Conservation (phyloP, 768 basidiomycete species). For the Cubamyces sp. region DNA sequence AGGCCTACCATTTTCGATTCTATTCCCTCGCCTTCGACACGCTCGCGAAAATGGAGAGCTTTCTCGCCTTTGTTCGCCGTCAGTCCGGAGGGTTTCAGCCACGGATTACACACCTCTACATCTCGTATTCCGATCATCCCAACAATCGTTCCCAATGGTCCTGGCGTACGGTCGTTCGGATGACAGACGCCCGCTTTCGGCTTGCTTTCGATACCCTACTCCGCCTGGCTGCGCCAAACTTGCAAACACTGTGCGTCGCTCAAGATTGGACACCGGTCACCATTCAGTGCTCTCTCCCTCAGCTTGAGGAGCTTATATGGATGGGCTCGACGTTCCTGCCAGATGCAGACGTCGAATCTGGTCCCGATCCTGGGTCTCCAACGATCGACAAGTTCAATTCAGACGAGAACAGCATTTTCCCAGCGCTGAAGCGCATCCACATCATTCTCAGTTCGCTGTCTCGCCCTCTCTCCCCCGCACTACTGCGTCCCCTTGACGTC, state of each 20-base stretch:
- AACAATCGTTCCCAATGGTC: neutral
- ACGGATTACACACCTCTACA: neutral
- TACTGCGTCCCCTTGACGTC: too few species aligned
- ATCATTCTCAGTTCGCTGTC: too few species aligned
- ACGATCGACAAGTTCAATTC: too few species aligned
- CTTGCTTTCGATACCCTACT: neutral
- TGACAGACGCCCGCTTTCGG: neutral
- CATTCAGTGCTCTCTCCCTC: neutral
- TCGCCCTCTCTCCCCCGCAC: too few species aligned
- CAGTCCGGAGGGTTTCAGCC: neutral
- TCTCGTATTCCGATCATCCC: neutral
- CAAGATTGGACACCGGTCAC: neutral
- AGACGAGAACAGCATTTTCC: too few species aligned
- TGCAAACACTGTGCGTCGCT: neutral
- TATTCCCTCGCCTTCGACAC: neutral
- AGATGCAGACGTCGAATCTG: too few species aligned
- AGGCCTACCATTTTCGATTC: neutral
- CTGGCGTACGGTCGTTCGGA: neutral
- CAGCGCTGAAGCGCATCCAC: too few species aligned
- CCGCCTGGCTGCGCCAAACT: neutral
- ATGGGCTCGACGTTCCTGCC: neutral
- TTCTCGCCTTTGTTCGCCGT: neutral
- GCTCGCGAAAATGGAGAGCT: neutral
- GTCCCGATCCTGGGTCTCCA: too few species aligned
- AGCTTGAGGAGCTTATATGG: neutral